phyloP scores from a whole-genome alignment of 352 stramenopile species.

The Globisporangium spiculum region DNA sequence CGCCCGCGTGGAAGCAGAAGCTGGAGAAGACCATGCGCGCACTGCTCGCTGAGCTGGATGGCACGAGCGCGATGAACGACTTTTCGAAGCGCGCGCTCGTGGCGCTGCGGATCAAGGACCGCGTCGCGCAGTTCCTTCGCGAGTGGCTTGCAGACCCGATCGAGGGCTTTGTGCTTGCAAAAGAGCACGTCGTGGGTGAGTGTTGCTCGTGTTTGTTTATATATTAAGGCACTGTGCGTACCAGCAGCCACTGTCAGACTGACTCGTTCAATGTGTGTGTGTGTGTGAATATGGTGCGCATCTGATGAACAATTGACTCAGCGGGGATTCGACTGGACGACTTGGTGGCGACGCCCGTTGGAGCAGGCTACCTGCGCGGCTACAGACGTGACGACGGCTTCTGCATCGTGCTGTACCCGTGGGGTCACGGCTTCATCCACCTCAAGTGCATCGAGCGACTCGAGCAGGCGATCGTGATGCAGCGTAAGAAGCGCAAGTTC shows the following conservation, averaged over 20 bases:
- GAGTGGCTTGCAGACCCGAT: constrained; percentile 69
- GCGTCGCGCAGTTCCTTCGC: constrained; percentile 61
- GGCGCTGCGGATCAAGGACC: constrained; percentile 65
- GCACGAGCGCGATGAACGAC: constrained; percentile 9
- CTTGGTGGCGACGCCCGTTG: constrained; percentile 56
- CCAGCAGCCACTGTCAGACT: neutral
- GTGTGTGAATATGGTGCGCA: neutral
- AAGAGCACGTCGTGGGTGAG: constrained; percentile 67
- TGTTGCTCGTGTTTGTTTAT: neutral
- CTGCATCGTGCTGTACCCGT: constrained; percentile 71
- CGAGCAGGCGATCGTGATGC: constrained; percentile 28
- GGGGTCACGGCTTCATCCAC: constrained; percentile 72
- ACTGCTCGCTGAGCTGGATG: constrained; percentile 26
- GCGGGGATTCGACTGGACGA: constrained; percentile 55
- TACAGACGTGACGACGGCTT: constrained; percentile 55
- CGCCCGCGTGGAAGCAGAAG: constrained; percentile 25
- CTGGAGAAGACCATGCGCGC: constrained; percentile 28
- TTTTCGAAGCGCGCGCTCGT: constrained; percentile 39
- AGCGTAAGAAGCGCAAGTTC: constrained; percentile 43
- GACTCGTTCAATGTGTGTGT: neutral
- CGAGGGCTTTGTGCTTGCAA: constrained; percentile 63
- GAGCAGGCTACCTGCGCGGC: constrained; percentile 56
- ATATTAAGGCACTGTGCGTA: too few species aligned
- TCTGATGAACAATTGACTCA: neutral
- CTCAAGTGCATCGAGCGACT: constrained; percentile 49